Base-by-base conservation (phyloP, 176 grass and related monocot species). In the Aegilops speltoides region DNA sequence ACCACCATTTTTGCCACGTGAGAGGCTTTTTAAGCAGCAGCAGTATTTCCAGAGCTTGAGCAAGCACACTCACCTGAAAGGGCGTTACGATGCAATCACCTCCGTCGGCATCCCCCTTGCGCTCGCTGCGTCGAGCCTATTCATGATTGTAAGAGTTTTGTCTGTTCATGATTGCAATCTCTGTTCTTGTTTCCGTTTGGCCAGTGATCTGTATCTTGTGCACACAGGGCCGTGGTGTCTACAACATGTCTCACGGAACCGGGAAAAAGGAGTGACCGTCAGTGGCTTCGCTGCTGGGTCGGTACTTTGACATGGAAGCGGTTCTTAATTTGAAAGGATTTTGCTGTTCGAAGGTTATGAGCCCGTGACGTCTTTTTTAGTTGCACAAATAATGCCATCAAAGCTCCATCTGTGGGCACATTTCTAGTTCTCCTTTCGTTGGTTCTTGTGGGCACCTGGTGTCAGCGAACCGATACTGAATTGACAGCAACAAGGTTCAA, bases 31-130 rank as follows among this genome's bases (percentile, higher is more conserved):
- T 56, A 89, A 91, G 82, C 82, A 89, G 41, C 90, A 92, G 37
- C 28, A 82, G 28, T 68, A 91, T 56, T 94, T 92, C 76, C 87
- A 94, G 78, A 87, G 64, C 78, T 16, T 89, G 83, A 84, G 88
- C 67, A 94, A 88, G 82, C 73, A 91, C 79, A 94, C 89, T 22
- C 84, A 92, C 64, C 79, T 92, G 79, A 95, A 95, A 60, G 93
- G 90, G 9, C 88, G 88, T 56, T 86, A 83, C 9, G 90, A 95
- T 12, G 67, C 60, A 64, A 80, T 95, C 79, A 95, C 90, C 54
- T 95, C 88, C 0, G 83, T 95, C 8, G 93, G 76, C 31, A 92
- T 95, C 45, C 93, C 90, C 69, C 88, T 92, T 38, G 79, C 86
- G n/a, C 76, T 95, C 25, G 88, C 90, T 52, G 79, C 77, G 32